Percentiles rank a stretch among this genome's conserved stretches.
phyloP scores from a whole-genome alignment of 441 rosid genomes.

The Isatis lusitanica region DNA sequence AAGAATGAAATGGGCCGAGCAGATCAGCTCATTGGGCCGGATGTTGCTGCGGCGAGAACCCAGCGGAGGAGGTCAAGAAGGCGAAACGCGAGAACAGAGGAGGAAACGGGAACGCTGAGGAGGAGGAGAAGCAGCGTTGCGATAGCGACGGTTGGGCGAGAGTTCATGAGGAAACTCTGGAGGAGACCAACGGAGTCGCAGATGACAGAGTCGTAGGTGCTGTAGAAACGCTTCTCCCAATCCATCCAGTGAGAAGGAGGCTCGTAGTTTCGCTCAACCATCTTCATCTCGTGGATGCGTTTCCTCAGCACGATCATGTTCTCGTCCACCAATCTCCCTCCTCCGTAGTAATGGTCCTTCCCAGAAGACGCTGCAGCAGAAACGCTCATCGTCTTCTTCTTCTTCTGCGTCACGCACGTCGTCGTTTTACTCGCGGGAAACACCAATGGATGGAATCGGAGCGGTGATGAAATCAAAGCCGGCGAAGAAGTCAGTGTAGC shows the following conservation, averaged over 20 bases:
- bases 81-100: constrained; percentile 35
- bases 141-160: constrained; percentile 59
- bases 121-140: constrained; percentile 42
- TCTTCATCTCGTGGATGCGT: constrained; percentile 69
- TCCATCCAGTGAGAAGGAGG: constrained; percentile 74
- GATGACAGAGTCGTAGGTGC: constrained; percentile 48
- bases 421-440: neutral
- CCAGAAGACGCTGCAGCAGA: constrained; percentile 26
- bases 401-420: neutral
- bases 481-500: constrained; percentile 25
- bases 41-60: constrained; percentile 16
- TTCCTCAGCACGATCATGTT: constrained; percentile 70
- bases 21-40: constrained; percentile 7
- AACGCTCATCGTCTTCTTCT: neutral
- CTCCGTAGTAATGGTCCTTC: constrained; percentile 29
- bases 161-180: constrained; percentile 60
- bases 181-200: constrained; percentile 50
- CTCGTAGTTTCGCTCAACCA: constrained; percentile 63
- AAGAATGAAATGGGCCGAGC: neutral
- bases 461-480: constrained; percentile 18
- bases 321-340: constrained; percentile 54
- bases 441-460: constrained; percentile 14
- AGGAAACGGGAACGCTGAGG: constrained; percentile 51
- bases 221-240: constrained; percentile 69
- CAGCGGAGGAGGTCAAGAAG: constrained; percentile 22